Evolutionary conservation across 1,139 yeast species (phyloP).

Genomic region (Zygoascus hellenicus): DNA sequence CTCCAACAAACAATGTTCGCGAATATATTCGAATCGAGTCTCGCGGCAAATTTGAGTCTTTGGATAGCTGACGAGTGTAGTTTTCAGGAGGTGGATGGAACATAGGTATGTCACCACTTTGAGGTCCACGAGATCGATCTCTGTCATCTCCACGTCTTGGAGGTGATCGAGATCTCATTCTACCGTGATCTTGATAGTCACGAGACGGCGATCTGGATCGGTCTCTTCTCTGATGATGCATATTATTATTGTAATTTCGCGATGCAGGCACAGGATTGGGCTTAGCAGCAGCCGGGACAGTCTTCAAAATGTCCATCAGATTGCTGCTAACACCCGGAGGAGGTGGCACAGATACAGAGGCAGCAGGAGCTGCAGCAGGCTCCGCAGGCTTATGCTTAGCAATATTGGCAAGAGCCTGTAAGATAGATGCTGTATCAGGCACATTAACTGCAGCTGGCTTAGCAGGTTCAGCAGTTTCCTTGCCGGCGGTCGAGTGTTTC

Average conservation of each 20-base stretch:
- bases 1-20: conserved; percentile 90
- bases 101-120: conserved; percentile 48
- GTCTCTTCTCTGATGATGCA: conserved; percentile 14
- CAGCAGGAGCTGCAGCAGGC: conserved; percentile 8
- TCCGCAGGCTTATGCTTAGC: conserved; percentile 32
- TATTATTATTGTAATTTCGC: conserved; percentile 15
- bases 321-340: conserved; percentile 13
- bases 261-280: conserved; percentile 19
- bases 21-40: conserved; percentile 80
- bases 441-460: conserved; percentile 15
- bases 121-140: conserved; percentile 32
- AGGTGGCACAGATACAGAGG: conserved; percentile 24
- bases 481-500: conserved; percentile 10
- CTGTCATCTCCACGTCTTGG: conserved; percentile 26
- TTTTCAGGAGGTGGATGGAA: conserved; percentile 32
- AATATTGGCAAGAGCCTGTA: conserved; percentile 36
- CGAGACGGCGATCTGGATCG: conserved; percentile 14
- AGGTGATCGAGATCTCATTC: conserved; percentile 51
- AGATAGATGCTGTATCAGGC: conserved; percentile 36
- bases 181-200: conserved; percentile 17
- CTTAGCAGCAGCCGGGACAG: conserved; percentile 8
- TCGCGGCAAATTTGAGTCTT: conserved; percentile 67
- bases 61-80: conserved; percentile 50
- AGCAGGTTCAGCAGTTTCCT: conserved; percentile 5
- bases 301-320: conserved; percentile 14